A percentile compares a stretch with the other conserved stretches of the same genome.
Conservation (phyloP, 257 asterid genomes). For the Knoxia roxburghii region DNA sequence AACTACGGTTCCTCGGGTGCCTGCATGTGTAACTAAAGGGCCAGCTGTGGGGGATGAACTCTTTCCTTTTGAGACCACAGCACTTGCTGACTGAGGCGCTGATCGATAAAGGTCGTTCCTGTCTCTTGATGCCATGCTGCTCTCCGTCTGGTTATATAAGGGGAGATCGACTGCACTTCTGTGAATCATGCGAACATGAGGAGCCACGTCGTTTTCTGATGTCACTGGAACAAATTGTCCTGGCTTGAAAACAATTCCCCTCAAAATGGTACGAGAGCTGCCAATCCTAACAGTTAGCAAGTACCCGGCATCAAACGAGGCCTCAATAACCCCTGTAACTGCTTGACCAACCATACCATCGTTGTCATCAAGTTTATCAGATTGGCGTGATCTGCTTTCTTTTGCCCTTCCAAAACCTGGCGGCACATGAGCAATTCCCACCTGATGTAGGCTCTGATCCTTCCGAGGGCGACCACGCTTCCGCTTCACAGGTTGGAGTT, state of each 20-base stretch:
- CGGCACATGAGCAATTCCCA: slow-evolving; percentile 25
- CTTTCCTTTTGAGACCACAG: slow-evolving; percentile 39
- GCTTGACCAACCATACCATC: slow-evolving; percentile 59
- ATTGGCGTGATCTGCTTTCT: slow-evolving; percentile 29
- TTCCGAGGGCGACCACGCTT: slow-evolving; percentile 48
- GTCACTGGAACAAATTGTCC: slow-evolving; percentile 73
- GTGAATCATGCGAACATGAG: slow-evolving; percentile 61
- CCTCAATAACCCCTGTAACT: slow-evolving; percentile 82
- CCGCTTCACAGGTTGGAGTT: slow-evolving; percentile 29
- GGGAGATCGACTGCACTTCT: slow-evolving; percentile 47
- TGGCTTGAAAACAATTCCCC: slow-evolving; percentile 87
- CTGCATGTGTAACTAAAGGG: slow-evolving; percentile 45
- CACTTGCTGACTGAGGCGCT: slow-evolving; percentile 14
- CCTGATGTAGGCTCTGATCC: slow-evolving; percentile 30
- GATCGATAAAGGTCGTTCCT: slow-evolving; percentile 19
- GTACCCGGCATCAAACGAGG: slow-evolving; percentile 85
- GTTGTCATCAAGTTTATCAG: slow-evolving; percentile 18
- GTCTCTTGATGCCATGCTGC: slow-evolving; percentile 7
- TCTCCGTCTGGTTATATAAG: slow-evolving; percentile 23
- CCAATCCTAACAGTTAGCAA: slow-evolving; percentile 70
- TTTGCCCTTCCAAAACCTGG: slow-evolving; percentile 42
- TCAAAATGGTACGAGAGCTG: slow-evolving; percentile 46
- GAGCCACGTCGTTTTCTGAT: slow-evolving; percentile 73
- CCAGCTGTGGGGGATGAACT: slow-evolving; percentile 24
- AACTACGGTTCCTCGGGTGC: slow-evolving; percentile 50